Percentiles rank a stretch among this genome's conserved stretches.
Conservation (phyloP, 768 basidiomycete species). For the Pilatotrama ljubarskyi region DNA sequence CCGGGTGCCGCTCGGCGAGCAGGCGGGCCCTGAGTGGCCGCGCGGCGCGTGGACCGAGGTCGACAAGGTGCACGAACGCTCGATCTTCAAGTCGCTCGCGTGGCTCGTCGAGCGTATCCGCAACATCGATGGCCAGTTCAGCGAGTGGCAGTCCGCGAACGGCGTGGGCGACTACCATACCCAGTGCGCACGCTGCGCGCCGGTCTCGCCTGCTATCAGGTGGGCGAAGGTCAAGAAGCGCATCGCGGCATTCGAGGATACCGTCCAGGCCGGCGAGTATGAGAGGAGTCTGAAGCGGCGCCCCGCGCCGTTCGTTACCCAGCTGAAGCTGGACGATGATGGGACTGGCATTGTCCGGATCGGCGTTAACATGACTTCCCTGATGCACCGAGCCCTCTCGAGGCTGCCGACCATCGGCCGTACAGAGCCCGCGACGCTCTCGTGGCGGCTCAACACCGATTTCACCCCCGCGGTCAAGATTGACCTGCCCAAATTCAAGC, state of each 20-base stretch:
- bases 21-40: constrained; percentile 82
- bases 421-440: constrained; percentile 49
- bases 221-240: constrained; percentile 69
- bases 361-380: constrained; percentile 84
- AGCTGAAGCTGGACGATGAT: constrained; percentile 65
- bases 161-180: constrained; percentile 42
- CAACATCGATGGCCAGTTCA: constrained; percentile 64
- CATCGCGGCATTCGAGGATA: constrained; percentile 75
- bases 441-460: constrained; percentile 84
- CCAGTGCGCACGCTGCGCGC: constrained; percentile 81
- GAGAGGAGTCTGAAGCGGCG: constrained; percentile 86
- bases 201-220: constrained; percentile 67
- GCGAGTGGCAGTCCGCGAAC: constrained; percentile 64
- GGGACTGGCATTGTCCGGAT: constrained; percentile 73
- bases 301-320: constrained; percentile 84
- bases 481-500: constrained; percentile 60
- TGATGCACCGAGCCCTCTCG: constrained; percentile 83
- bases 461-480: constrained; percentile 65
- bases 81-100: constrained; percentile 75
- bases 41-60: constrained; percentile 73
- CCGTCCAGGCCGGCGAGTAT: constrained; percentile 83
- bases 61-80: constrained; percentile 83
- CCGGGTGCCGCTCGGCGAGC: constrained; percentile 64
- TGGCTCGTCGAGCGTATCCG: constrained; percentile 88
- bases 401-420: constrained; percentile 60